A percentile compares a stretch with the other conserved stretches of the same genome.
phyloP scores from a whole-genome alignment of 2,329 filamentous ascomycete genomes.

The Cytospora chrysosperma region DNA sequence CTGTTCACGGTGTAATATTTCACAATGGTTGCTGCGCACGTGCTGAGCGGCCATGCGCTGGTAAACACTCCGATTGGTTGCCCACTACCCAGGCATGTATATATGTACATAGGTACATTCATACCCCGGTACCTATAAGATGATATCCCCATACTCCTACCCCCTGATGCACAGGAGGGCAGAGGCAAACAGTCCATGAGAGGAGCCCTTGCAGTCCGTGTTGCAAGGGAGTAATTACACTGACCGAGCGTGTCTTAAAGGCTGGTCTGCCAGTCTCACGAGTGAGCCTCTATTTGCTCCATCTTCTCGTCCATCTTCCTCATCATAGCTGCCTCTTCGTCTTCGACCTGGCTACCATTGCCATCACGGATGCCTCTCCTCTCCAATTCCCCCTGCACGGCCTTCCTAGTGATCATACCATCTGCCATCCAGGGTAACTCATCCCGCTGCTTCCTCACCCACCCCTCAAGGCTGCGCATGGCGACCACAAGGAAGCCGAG shows the following conservation, averaged over 20 bases:
- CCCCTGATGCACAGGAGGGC: no score
- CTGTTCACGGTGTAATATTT: no score
- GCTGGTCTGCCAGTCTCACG: not conserved
- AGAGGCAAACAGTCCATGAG: not conserved
- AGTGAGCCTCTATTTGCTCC: conserved; percentile 30
- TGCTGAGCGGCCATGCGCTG: not conserved
- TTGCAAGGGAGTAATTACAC: no score
- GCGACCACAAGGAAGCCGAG: conserved; percentile 89
- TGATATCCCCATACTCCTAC: not conserved
- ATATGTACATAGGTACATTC: no score
- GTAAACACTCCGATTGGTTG: not conserved
- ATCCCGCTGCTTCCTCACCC: conserved; percentile 59
- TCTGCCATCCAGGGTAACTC: conserved; percentile 49
- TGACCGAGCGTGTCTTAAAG: no score
- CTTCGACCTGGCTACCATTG: conserved; percentile 30
- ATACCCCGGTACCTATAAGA: not conserved
- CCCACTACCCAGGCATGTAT: not conserved
- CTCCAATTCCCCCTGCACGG: conserved; percentile 60
- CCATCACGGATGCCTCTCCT: conserved; percentile 44
- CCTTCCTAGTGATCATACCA: conserved; percentile 57
- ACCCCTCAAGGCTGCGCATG: conserved; percentile 75
- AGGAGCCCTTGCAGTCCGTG: no score
- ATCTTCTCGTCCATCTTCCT: conserved; percentile 38
- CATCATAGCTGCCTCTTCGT: conserved; percentile 37
- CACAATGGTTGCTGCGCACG: not conserved